Conservation (phyloP, 768 basidiomycete species). For the Phlebiopsis gigantea region DNA sequence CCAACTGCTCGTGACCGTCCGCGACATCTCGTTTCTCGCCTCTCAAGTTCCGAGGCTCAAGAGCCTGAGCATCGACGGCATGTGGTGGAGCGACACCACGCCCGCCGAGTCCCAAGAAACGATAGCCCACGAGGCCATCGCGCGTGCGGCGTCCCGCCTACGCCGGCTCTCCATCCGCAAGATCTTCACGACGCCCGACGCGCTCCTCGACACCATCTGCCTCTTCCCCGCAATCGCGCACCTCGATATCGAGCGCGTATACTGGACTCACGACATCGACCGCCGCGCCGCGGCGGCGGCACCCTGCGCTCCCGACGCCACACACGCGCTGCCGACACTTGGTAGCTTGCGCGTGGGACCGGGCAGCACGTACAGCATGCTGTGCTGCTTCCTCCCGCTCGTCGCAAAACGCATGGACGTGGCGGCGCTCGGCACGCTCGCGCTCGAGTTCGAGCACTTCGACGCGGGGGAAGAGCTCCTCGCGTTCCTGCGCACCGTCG, state of each 20-base stretch:
- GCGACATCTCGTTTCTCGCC: not conserved
- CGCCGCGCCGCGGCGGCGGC: not conserved
- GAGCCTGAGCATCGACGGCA: not conserved
- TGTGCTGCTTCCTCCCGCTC: slow-evolving; percentile 2
- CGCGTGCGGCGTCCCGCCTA: not conserved
- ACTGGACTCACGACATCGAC: slow-evolving; percentile 5
- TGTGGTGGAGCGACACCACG: slow-evolving; percentile 9
- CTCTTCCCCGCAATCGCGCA: slow-evolving; percentile 1
- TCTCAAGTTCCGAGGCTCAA: not conserved
- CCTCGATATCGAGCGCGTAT: slow-evolving; percentile 7
- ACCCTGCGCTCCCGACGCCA: not conserved
- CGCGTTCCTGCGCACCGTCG: not conserved
- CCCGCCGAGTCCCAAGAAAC: not conserved
- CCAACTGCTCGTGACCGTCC: slow-evolving; percentile 10
- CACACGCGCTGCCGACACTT: not conserved
- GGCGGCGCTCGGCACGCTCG: not conserved
- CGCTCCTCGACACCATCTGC: slow-evolving; percentile 5
- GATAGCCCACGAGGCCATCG: not conserved
- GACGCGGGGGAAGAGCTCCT: not conserved
- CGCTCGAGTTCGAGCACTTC: slow-evolving; percentile 7
- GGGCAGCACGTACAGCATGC: slow-evolving; percentile 11
- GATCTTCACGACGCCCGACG: slow-evolving; percentile 6
- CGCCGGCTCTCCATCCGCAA: not conserved
- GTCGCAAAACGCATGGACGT: not conserved
- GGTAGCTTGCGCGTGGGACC: not conserved